phyloP scores from a whole-genome alignment of 495 filamentous ascomycete species.

The Filosporella fistucella region DNA sequence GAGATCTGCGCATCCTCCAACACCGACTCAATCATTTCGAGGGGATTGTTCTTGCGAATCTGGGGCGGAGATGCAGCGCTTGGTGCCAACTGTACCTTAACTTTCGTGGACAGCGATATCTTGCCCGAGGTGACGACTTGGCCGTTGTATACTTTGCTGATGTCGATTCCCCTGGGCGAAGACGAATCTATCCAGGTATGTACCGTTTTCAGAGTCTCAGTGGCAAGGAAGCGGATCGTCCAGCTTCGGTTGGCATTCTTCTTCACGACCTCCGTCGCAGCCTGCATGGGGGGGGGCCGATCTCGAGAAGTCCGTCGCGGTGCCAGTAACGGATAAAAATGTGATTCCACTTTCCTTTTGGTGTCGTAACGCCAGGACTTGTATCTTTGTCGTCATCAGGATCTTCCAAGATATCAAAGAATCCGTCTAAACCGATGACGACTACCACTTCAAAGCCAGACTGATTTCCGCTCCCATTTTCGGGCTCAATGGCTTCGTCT shows the following conservation, averaged over 20 bases:
- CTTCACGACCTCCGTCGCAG: too few relatives aligned
- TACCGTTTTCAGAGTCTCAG: not conserved
- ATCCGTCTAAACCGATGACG: conserved; percentile 46
- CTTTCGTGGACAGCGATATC: not conserved
- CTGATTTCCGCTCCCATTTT: conserved; percentile 40
- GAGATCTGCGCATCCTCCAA: conserved; percentile 38
- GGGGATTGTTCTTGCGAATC: conserved; percentile 29
- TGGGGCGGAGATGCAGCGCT: too few relatives aligned
- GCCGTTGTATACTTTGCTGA: not conserved
- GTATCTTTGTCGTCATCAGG: too few relatives aligned
- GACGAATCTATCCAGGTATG: not conserved
- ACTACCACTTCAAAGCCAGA: conserved; percentile 39
- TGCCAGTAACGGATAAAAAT: conserved; percentile 13
- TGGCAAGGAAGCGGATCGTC: conserved; percentile 8
- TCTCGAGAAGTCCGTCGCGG: conserved; percentile 22
- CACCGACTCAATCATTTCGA: conserved; percentile 24
- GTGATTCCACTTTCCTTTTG: conserved; percentile 8
- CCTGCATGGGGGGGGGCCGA: conserved; percentile 19
- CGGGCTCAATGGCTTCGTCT: conserved; percentile 27
- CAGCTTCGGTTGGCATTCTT: not conserved
- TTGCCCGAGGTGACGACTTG: conserved; percentile 8
- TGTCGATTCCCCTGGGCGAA: conserved; percentile 6
- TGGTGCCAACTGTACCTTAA: conserved; percentile 26
- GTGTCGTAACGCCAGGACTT: conserved; percentile 4
- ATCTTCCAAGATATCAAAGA: conserved; percentile 39